Conservation (phyloP, 2,329 filamentous ascomycete species). For the Plectosphaerella plurivora region DNA sequence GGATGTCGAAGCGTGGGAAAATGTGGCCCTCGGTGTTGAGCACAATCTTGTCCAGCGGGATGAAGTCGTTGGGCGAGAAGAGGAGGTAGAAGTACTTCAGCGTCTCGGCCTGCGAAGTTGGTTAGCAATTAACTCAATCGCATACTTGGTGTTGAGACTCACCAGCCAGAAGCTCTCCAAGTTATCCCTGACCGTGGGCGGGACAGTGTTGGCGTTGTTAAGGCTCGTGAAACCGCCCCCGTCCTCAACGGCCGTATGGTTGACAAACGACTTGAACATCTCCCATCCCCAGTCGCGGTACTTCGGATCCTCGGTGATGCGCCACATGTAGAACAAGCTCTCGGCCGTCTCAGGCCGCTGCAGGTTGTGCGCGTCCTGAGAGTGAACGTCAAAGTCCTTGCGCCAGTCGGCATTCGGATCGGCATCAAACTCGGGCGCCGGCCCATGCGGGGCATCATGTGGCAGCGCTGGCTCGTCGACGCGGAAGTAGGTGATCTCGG, state of each 20-base stretch:
- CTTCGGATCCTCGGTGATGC: conserved; percentile 83
- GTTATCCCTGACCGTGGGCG: conserved; percentile 71
- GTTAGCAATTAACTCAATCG: background rate
- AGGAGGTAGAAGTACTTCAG: conserved; percentile 96
- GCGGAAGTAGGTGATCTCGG: conserved; percentile 91
- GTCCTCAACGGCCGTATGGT: conserved; percentile 75
- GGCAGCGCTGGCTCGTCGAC: conserved; percentile 64
- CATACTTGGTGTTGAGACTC: conserved; percentile 27
- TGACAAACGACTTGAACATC: conserved; percentile 91
- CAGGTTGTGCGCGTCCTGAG: conserved; percentile 85
- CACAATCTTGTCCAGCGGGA: conserved; percentile 82
- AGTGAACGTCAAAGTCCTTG: conserved; percentile 73
- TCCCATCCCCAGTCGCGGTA: conserved; percentile 98
- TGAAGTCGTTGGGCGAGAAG: conserved; percentile 77
- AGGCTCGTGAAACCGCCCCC: conserved; percentile 80
- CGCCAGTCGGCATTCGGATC: conserved; percentile 62
- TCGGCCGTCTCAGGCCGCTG: conserved; percentile 97
- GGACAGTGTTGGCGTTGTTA: conserved; percentile 66
- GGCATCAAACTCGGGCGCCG: conserved; percentile 45
- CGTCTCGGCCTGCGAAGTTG: conserved; percentile 71
- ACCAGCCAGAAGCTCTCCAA: conserved; percentile 99
- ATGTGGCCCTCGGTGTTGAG: conserved; percentile 96
- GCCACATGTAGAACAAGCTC: conserved; percentile 96
- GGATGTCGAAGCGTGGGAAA: conserved; percentile 81
- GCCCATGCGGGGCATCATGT: conserved; percentile 46